A percentile compares a stretch with the other conserved stretches of the same genome.
phyloP scores from a whole-genome alignment of 2,329 filamentous ascomycete genomes.

The Calycina herbarum region DNA sequence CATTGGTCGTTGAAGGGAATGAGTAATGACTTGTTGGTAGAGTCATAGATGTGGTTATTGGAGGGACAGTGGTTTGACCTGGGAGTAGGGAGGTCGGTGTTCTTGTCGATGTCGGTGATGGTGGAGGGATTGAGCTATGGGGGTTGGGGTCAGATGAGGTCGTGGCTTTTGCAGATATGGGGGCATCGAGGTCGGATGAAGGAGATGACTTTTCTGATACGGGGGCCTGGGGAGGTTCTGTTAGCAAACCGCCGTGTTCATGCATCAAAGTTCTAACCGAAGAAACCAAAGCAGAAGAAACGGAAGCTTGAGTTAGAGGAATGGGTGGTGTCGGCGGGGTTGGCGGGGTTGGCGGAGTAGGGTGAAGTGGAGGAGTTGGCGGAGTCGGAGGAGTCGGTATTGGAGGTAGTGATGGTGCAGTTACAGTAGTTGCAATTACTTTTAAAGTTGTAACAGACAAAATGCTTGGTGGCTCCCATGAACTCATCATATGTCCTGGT shows the following conservation, averaged over 20 bases:
- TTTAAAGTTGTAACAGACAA: too few relatives aligned
- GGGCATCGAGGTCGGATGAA: not conserved
- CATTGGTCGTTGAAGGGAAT: not conserved
- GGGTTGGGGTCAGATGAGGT: not conserved
- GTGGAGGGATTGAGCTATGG: not conserved
- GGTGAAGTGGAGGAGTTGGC: not conserved
- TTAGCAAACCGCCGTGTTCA: not conserved
- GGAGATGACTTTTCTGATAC: not conserved
- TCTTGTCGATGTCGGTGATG: not conserved
- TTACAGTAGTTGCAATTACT: too few relatives aligned
- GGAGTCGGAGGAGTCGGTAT: not conserved
- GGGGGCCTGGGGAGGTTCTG: not conserved
- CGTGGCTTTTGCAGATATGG: not conserved
- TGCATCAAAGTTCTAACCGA: not conserved
- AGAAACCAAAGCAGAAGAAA: not conserved
- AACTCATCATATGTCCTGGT: too few relatives aligned
- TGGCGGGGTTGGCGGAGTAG: not conserved
- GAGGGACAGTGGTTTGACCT: not conserved
- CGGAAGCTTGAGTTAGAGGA: not conserved
- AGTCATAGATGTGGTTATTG: not conserved
- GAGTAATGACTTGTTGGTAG: too few relatives aligned
- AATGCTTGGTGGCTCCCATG: too few relatives aligned
- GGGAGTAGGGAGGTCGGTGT: not conserved
- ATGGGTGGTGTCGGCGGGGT: not conserved
- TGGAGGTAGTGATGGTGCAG: not conserved